A percentile compares a stretch with the other conserved stretches of the same genome.
Evolutionary conservation across 1,284 basidiomycete genomes (phyloP).

Genomic region (Malassezia vespertilionis): DNA sequence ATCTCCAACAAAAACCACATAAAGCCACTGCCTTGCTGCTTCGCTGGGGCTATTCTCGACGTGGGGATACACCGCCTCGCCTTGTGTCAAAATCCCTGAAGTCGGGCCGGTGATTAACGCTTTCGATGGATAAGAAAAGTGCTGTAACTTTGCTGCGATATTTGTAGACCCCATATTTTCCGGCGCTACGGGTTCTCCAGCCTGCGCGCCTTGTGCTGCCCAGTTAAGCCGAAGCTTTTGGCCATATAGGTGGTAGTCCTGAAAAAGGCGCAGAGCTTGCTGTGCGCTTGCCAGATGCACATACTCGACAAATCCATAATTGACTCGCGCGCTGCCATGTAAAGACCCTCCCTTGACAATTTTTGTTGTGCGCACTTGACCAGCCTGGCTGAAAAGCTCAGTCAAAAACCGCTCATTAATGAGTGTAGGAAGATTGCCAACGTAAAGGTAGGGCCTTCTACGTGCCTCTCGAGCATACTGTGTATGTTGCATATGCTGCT

Average conservation of each 20-base stretch:
- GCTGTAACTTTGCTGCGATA: no score
- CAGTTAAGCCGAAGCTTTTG: constrained; percentile 52
- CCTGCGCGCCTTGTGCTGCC: constrained; percentile 26
- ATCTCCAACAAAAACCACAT: constrained; percentile 92
- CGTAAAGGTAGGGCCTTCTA: constrained; percentile 75
- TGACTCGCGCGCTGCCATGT: constrained; percentile 91
- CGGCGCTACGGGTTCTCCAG: constrained; percentile 16
- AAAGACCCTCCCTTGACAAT: constrained; percentile 75
- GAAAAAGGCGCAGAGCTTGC: constrained; percentile 60
- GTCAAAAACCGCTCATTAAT: constrained; percentile 66
- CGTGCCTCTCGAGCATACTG: no score
- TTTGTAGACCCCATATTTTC: no score
- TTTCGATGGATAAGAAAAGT: no score
- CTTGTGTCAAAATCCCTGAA: no score
- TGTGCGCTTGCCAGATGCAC: constrained; percentile 30
- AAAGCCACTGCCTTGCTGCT: neutral
- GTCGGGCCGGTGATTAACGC: no score
- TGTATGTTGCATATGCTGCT: no score
- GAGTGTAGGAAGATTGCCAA: constrained; percentile 86
- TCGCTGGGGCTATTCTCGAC: no score
- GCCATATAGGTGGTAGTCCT: constrained; percentile 95
- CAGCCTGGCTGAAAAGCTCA: constrained; percentile 89
- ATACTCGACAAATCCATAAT: constrained; percentile 75
- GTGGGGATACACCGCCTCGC: no score
- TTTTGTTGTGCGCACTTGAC: constrained; percentile 90